These are phyloP conservation scores for Pseudogymnoascus sp. DNA, from an alignment of 2,329 filamentous ascomycete genomes.

Conservation along the genomic window DNA sequence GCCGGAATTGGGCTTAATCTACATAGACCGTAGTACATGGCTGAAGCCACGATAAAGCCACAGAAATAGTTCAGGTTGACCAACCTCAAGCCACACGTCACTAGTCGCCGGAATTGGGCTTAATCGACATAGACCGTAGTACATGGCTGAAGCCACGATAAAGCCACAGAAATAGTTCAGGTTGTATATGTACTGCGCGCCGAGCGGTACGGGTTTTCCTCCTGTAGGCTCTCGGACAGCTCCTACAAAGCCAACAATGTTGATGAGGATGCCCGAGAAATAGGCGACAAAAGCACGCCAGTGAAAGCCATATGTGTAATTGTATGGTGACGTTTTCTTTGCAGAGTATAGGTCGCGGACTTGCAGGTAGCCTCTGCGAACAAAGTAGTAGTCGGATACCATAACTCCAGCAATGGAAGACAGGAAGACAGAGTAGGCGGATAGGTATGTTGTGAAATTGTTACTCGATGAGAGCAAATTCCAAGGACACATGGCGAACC, in stretches of 20 bases:
- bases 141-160: constrained; percentile 55
- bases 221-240: constrained; percentile 52
- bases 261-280: constrained; percentile 74
- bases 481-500: constrained; percentile 81
- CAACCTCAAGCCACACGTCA: constrained; percentile 69
- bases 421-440: constrained; percentile 88
- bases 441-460: constrained; percentile 85
- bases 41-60: constrained; percentile 63
- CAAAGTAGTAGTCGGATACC: constrained; percentile 76
- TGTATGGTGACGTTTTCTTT: constrained; percentile 60
- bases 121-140: constrained; percentile 61
- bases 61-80: constrained; percentile 80
- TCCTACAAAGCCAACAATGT: constrained; percentile 84
- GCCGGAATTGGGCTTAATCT: constrained; percentile 64
- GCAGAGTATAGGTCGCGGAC: constrained; percentile 72
- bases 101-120: constrained; percentile 68
- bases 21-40: constrained; percentile 63
- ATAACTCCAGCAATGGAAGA: constrained; percentile 91
- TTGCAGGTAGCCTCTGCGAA: constrained; percentile 73
- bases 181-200: constrained; percentile 79
- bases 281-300: constrained; percentile 82
- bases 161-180: constrained; percentile 87
- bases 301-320: constrained; percentile 63
- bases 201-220: constrained; percentile 45
- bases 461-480: constrained; percentile 67